Percentiles rank a stretch among this genome's conserved stretches.
Conservation (phyloP, 2,329 filamentous ascomycete genomes). For the Scopulariopsis brevicaulis region DNA sequence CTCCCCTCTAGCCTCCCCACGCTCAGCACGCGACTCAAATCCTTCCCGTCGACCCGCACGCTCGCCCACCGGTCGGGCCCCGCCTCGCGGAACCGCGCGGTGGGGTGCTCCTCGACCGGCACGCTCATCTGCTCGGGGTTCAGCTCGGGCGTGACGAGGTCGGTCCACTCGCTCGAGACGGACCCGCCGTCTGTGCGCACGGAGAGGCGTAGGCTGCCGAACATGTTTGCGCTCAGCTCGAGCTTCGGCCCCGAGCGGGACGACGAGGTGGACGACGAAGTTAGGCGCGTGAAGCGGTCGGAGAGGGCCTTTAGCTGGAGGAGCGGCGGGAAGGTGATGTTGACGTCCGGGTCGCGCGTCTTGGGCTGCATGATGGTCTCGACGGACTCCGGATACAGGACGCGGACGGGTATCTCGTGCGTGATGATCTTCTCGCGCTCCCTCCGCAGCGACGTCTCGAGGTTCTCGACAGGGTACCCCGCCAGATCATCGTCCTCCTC, state of each 20-base stretch:
- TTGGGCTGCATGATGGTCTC: slow-evolving; percentile 88
- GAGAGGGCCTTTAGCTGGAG: slow-evolving; percentile 87
- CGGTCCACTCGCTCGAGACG: slow-evolving; percentile 78
- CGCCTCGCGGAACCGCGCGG: slow-evolving; percentile 63
- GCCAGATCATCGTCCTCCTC: slow-evolving; percentile 30
- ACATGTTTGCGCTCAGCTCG: slow-evolving; percentile 88
- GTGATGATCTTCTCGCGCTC: slow-evolving; percentile 88
- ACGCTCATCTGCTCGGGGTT: slow-evolving; percentile 66
- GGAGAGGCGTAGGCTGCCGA: slow-evolving; percentile 70
- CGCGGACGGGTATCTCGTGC: slow-evolving; percentile 90
- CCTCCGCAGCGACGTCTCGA: slow-evolving; percentile 46
- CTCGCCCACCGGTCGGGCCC: slow-evolving; percentile 79
- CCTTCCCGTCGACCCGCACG: slow-evolving; percentile 82
- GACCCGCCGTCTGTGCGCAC: slow-evolving; percentile 75
- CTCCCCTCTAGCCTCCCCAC: slow-evolving; percentile 81
- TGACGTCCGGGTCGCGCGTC: slow-evolving; percentile 83
- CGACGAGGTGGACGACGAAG: slow-evolving; percentile 30
- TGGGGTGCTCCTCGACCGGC: slow-evolving; percentile 68
- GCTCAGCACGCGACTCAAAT: slow-evolving; percentile 91
- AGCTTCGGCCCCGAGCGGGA: slow-evolving; percentile 42
- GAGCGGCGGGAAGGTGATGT: slow-evolving; percentile 81
- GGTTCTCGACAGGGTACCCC: slow-evolving; percentile 32
- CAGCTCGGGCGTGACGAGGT: slow-evolving; percentile 75
- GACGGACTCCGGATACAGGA: slow-evolving; percentile 74
- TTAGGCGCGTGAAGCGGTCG: slow-evolving; percentile 87